Percentiles rank a stretch among this genome's conserved stretches.
phyloP scores from a whole-genome alignment of 2,329 filamentous ascomycete genomes.

The Aspergillus clavatus region DNA sequence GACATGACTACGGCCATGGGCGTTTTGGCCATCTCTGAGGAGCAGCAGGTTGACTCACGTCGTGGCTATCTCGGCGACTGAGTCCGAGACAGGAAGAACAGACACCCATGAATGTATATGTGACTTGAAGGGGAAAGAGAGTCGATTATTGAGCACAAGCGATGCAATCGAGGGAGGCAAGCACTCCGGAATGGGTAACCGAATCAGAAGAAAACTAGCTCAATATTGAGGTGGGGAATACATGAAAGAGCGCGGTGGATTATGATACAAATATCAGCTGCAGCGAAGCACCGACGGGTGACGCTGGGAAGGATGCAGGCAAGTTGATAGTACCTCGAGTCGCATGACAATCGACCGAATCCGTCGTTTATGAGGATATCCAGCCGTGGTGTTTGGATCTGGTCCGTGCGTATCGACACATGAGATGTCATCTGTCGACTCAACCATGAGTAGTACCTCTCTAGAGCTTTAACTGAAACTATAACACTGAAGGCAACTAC shows the following conservation, averaged over 20 bases:
- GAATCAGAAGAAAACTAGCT: too few species aligned
- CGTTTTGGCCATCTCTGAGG: neutral
- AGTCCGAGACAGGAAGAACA: slow-evolving; percentile 43
- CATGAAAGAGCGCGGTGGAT: neutral
- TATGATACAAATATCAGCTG: neutral
- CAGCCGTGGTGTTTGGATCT: neutral
- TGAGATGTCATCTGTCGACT: slow-evolving; percentile 2
- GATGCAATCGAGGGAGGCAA: too few species aligned
- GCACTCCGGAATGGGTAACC: neutral
- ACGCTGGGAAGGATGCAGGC: slow-evolving; percentile 2
- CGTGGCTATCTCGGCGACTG: slow-evolving; percentile 34
- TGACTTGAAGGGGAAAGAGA: neutral
- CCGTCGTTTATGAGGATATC: neutral
- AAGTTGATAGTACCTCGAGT: neutral
- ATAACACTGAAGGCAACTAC: too few species aligned
- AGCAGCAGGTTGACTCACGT: slow-evolving; percentile 24
- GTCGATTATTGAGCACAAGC: too few species aligned
- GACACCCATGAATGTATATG: slow-evolving; percentile 36
- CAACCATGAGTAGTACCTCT: too few species aligned
- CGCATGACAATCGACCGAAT: neutral
- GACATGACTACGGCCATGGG: slow-evolving; percentile 10
- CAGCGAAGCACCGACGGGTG: slow-evolving; percentile 10
- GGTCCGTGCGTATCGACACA: slow-evolving; percentile 13
- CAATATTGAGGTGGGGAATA: neutral
- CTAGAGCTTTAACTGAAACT: too few species aligned